Conservation (phyloP, 352 stramenopile genomes). For the Globisporangium parvum region DNA sequence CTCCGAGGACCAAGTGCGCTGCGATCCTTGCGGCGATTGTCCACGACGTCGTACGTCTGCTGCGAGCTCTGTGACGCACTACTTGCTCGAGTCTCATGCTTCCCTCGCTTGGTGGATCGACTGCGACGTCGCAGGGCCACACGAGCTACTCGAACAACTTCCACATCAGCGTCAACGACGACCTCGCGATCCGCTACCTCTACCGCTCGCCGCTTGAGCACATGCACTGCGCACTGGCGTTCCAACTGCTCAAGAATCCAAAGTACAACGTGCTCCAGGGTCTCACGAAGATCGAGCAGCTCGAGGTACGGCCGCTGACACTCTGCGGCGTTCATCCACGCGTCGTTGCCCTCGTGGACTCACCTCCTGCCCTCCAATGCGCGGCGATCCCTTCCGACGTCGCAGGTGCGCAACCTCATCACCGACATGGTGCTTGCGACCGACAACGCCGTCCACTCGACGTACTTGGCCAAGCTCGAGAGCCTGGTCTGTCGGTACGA, state of each 20-base stretch:
- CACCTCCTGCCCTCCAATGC: not conserved
- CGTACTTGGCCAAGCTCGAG: slow-evolving; percentile 76
- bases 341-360: too few species aligned
- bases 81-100: not conserved
- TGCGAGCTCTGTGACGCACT: not conserved
- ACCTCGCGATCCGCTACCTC: slow-evolving; percentile 75
- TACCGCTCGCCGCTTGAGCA: slow-evolving; percentile 83
- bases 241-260: slow-evolving; percentile 63
- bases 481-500: slow-evolving; percentile 48
- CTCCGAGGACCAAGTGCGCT: slow-evolving; percentile 55
- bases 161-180: slow-evolving; percentile 75
- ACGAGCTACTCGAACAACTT: slow-evolving; percentile 88
- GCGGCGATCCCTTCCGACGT: too few species aligned
- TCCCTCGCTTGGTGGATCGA: not conserved
- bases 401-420: slow-evolving; percentile 61
- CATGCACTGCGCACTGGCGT: slow-evolving; percentile 82
- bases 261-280: slow-evolving; percentile 71
- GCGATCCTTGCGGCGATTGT: slow-evolving; percentile 73
- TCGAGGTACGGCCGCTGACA: slow-evolving; percentile 34
- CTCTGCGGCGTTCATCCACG: too few species aligned
- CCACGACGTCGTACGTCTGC: slow-evolving; percentile 62
- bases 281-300: slow-evolving; percentile 66
- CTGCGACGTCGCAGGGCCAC: slow-evolving; percentile 39
- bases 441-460: slow-evolving; percentile 80
- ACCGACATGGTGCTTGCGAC: slow-evolving; percentile 87